These are phyloP conservation scores for Lineolata rhizophorae DNA, from an alignment of 495 filamentous ascomycete genomes.

Conservation along the genomic window DNA sequence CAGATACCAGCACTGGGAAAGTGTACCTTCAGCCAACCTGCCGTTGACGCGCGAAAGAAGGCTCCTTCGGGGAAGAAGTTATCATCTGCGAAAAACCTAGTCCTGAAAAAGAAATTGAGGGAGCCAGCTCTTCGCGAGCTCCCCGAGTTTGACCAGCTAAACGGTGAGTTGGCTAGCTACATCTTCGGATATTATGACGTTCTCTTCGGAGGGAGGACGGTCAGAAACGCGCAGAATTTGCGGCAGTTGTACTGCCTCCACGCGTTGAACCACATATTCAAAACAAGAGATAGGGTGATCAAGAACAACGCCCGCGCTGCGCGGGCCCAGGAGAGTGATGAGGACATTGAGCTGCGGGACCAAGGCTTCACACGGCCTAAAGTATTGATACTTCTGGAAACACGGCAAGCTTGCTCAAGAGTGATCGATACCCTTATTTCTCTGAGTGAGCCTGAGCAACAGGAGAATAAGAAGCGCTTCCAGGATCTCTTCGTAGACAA, in stretches of 20 bases:
- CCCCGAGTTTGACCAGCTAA: constrained; percentile 24
- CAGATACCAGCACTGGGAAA: constrained; percentile 2
- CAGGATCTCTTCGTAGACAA: constrained; percentile 50
- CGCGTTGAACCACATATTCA: constrained; percentile 74
- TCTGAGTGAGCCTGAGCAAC: constrained; percentile 62
- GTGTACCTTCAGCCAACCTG: constrained; percentile 4
- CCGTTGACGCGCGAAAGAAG: constrained; percentile 4
- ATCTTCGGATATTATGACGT: constrained; percentile 67
- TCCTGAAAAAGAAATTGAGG: constrained; percentile 37
- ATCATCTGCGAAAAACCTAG: constrained; percentile 22
- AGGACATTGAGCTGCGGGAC: constrained; percentile 57
- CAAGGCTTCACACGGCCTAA: constrained; percentile 94
- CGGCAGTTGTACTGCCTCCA: constrained; percentile 62
- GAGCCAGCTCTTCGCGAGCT: constrained; percentile 12
- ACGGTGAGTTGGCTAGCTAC: constrained; percentile 30
- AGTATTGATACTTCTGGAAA: constrained; percentile 72
- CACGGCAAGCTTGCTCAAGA: constrained; percentile 59
- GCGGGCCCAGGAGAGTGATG: constrained; percentile 20
- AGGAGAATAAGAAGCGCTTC: constrained; percentile 89
- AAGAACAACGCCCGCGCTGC: constrained; percentile 70
- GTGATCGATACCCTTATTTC: constrained; percentile 50
- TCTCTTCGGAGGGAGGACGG: constrained; percentile 48
- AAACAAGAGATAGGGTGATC: constrained; percentile 75
- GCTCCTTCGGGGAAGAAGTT: not conserved
- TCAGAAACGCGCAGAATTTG: constrained; percentile 38